phyloP scores from a whole-genome alignment of 805 yeast species.

The Saccharomycopsis microspora region DNA sequence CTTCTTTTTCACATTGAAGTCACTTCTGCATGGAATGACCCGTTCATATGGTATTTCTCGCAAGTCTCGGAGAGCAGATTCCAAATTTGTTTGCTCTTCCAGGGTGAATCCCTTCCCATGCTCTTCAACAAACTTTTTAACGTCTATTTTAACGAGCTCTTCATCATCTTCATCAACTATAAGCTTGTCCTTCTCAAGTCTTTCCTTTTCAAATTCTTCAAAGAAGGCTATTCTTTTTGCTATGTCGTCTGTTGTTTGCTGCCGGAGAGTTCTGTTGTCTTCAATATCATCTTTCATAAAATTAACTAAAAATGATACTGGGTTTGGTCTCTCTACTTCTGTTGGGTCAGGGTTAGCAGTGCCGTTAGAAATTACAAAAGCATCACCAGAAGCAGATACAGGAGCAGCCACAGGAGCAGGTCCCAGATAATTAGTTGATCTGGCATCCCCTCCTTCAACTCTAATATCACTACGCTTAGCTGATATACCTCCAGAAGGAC shows the following conservation, averaged over 20 bases:
- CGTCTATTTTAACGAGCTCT: conserved; percentile 17
- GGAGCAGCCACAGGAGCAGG: too few relatives aligned
- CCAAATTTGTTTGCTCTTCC: not conserved
- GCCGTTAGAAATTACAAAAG: not conserved
- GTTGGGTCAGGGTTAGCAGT: not conserved
- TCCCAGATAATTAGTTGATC: too few relatives aligned
- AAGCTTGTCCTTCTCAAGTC: conserved; percentile 17
- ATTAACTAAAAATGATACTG: conserved; percentile 44
- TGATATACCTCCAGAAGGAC: conserved; percentile 79
- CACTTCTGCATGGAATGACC: not conserved
- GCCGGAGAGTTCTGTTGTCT: conserved; percentile 50
- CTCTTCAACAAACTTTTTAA: not conserved
- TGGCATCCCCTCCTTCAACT: not conserved
- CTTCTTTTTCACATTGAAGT: not conserved
- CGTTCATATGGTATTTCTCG: not conserved
- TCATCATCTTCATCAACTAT: conserved; percentile 22
- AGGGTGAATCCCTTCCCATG: not conserved
- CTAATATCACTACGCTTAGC: conserved; percentile 25
- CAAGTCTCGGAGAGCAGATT: too few relatives aligned
- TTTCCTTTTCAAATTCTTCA: conserved; percentile 16
- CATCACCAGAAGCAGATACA: conserved; percentile 21
- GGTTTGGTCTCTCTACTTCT: conserved; percentile 17
- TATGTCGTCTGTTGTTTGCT: conserved; percentile 40
- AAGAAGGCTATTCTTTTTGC: conserved; percentile 20
- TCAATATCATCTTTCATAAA: conserved; percentile 60